These are phyloP conservation scores for Passalora sequoiae DNA, from an alignment of 2,329 filamentous ascomycete genomes.

Conservation along the genomic window DNA sequence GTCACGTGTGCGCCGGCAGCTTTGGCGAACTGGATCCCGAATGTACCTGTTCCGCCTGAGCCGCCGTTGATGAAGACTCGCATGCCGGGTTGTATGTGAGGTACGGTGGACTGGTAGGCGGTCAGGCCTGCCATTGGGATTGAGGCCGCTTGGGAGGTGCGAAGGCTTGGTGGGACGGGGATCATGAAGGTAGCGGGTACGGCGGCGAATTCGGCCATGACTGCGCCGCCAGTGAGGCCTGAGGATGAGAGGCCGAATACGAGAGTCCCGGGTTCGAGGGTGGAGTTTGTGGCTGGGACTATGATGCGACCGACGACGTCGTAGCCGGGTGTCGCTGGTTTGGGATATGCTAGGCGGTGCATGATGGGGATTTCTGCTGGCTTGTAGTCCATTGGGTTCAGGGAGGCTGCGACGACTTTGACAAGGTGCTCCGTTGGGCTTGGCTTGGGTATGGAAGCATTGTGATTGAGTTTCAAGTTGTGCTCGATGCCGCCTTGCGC, in stretches of 20 bases:
- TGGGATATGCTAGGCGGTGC: slow-evolving; percentile 30
- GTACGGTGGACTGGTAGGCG: slow-evolving; percentile 36
- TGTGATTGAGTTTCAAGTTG: neutral
- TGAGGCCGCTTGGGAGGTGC: neutral
- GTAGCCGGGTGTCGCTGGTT: slow-evolving; percentile 45
- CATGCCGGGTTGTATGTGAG: slow-evolving; percentile 38
- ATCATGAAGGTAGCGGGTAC: neutral
- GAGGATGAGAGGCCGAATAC: slow-evolving; percentile 38
- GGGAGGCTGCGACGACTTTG: slow-evolving; percentile 46
- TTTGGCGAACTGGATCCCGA: slow-evolving; percentile 60
- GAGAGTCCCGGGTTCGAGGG: slow-evolving; percentile 32
- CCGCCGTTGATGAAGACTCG: slow-evolving; percentile 62
- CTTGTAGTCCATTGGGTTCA: slow-evolving; percentile 62
- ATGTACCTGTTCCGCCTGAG: slow-evolving; percentile 57
- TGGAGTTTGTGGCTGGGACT: slow-evolving; percentile 30
- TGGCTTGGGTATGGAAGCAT: neutral
- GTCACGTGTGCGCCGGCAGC: slow-evolving; percentile 55
- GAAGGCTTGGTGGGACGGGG: neutral
- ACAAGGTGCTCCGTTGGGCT: slow-evolving; percentile 39
- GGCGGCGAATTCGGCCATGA: slow-evolving; percentile 28
- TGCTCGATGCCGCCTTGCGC: slow-evolving; percentile 1
- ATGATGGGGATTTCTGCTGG: slow-evolving; percentile 48
- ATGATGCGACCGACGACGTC: slow-evolving; percentile 50
- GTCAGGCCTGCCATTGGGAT: slow-evolving; percentile 30
- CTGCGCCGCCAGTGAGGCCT: slow-evolving; percentile 22